Conservation (phyloP, 208 protist species). For the Tritrichomonas musculus region DNA sequence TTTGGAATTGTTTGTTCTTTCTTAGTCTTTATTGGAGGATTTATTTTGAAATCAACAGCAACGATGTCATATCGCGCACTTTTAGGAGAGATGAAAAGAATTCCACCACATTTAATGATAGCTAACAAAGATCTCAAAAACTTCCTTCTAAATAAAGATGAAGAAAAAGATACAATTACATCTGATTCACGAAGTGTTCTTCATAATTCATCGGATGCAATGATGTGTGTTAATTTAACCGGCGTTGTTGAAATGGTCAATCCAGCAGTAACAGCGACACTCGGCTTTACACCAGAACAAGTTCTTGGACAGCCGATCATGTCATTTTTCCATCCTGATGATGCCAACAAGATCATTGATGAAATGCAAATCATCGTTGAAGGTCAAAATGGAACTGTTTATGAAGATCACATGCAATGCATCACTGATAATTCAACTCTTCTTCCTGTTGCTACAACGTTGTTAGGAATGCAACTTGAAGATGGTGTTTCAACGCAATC, state of each 20-base stretch:
- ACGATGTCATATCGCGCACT: too few relatives aligned
- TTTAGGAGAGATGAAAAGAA: too few relatives aligned
- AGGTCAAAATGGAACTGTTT: background rate
- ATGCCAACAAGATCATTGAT: background rate
- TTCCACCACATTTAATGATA: too few relatives aligned
- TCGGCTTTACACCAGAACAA: background rate
- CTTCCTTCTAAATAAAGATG: too few relatives aligned
- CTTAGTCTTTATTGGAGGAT: too few relatives aligned
- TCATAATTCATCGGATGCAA: background rate
- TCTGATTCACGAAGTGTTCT: background rate
- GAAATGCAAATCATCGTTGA: background rate
- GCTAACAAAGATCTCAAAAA: too few relatives aligned
- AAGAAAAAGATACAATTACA: too few relatives aligned
- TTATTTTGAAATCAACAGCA: too few relatives aligned
- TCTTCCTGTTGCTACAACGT: background rate
- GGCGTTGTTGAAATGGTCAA: background rate
- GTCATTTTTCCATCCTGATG: background rate
- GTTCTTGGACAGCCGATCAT: background rate
- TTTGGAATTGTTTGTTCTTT: too few relatives aligned
- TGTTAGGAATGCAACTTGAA: background rate
- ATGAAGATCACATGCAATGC: background rate
- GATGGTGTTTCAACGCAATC: background rate
- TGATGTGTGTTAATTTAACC: background rate
- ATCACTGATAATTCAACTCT: background rate
- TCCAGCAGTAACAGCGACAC: background rate